These are phyloP conservation scores for Talaromyces sp. DNA, from an alignment of 2,329 filamentous ascomycete species.

Conservation along the genomic window DNA sequence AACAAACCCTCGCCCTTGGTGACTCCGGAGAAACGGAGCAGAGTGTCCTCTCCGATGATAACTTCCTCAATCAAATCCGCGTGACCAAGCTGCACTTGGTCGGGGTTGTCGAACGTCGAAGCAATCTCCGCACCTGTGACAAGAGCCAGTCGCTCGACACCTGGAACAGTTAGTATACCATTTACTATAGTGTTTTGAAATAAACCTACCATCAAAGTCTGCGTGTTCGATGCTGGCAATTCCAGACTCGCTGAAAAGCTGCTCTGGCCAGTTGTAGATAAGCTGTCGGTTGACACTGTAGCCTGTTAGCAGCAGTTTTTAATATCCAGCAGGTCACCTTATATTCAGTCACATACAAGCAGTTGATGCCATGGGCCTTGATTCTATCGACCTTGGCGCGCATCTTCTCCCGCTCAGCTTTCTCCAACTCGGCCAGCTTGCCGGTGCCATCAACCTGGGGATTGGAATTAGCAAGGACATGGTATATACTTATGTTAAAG, in stretches of 20 bases:
- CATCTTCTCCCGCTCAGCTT: constrained; percentile 99
- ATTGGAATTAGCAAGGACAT: neutral
- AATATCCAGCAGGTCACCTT: neutral
- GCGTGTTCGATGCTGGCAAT: constrained; percentile 99
- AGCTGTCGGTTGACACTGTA: constrained; percentile 83
- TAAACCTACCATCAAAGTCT: constrained; percentile 76
- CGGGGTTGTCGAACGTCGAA: constrained; percentile 96
- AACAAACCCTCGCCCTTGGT: constrained; percentile 40
- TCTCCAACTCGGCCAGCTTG: constrained; percentile 96
- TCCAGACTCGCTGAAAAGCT: constrained; percentile 94
- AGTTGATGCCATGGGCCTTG: constrained; percentile 98
- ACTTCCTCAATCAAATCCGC: constrained; percentile 97
- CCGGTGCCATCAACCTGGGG: constrained; percentile 74
- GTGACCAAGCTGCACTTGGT: constrained; percentile 91
- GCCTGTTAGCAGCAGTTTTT: neutral
- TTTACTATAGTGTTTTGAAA: neutral
- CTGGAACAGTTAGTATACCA: constrained; percentile 2
- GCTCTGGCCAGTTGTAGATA: constrained; percentile 99
- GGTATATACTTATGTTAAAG: neutral
- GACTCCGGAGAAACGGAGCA: constrained; percentile 96
- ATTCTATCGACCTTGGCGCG: constrained; percentile 98
- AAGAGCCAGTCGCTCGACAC: constrained; percentile 83
- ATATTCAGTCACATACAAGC: constrained; percentile 54
- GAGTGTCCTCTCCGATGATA: constrained; percentile 94
- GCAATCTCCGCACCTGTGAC: constrained; percentile 97